Base-by-base conservation (phyloP, 2,329 filamentous ascomycete genomes). In the Neofusicoccum cordaticola region DNA sequence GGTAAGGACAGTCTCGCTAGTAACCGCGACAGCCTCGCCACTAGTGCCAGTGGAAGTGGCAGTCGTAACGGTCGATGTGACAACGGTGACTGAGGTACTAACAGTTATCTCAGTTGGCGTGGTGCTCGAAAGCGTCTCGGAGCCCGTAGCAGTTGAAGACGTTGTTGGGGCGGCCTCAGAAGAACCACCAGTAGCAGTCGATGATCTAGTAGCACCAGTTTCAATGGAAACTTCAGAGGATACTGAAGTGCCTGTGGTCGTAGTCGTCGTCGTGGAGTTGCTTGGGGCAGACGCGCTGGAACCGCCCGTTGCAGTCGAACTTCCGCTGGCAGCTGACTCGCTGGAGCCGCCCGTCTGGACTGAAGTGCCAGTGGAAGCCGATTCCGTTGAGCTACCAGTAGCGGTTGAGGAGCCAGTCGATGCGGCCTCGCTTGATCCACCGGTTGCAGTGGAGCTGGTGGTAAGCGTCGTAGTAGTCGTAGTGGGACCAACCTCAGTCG, bases 161-260 rank as follows among this genome's bases (percentile, higher is more conserved):
- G 66, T 66, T 7, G 64, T 27, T 31, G 41, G 47, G 39, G 57
- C 44, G 11, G 39, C 52, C 15, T 67, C 65, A 13, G 69, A 68
- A 9, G 19, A 39, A n/a, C 53, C 65, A 11, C 68, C 67, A 11
- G 66, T 69, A 0, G 67, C 52, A 8, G 53, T 45, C 3, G 37
- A 58, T 8, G 41, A 34, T 8, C 22, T n/a, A 27, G 41, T 35
- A 35, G 42, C 39, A 22, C 48, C 22, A 2, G 44, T 42, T 1
- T 22, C 9, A 19, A 42, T 64, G 2, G 53, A 52, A 11, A 42
- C 42, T 27, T 39, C 63, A 39, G 58, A 8, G 27, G 9, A 17
- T 2, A 27, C 31, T 12, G 47, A 44, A 9, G 63, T 19, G 12
- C 51, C n/a, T 3, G 37, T 41, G 3, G 51, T 19, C 5, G 15